Percentiles rank a stretch among this genome's conserved stretches.
Evolutionary conservation across 495 filamentous ascomycete species (phyloP).

Genomic region (Hamigera avellanea): DNA sequence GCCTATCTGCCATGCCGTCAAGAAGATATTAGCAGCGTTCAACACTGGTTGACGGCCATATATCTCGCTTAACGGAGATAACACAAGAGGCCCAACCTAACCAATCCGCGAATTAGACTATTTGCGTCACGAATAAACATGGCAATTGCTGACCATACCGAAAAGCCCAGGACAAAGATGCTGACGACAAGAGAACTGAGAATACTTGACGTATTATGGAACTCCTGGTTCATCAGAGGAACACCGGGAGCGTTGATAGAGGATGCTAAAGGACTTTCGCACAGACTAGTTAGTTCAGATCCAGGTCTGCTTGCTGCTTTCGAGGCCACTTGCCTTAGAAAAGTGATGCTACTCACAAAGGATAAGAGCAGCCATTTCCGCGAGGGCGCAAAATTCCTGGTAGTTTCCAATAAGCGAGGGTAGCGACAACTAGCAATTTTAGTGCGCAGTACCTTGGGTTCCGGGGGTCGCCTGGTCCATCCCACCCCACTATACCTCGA

Average conservation of each 20-base stretch:
- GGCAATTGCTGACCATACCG: not conserved
- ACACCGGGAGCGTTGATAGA: constrained; percentile 1
- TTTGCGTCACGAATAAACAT: no score
- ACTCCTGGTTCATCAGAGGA: constrained; percentile 1
- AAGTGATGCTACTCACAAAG: constrained; percentile 1
- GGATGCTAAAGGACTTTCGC: constrained; percentile 1
- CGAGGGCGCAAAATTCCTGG: not conserved
- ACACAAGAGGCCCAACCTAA: constrained; percentile 36
- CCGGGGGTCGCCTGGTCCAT: constrained; percentile 1
- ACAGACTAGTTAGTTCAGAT: not conserved
- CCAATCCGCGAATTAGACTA: no score
- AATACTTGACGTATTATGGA: constrained; percentile 1
- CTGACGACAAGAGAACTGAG: constrained; percentile 1
- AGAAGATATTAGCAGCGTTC: constrained; percentile 35
- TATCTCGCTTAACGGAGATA: constrained; percentile 46
- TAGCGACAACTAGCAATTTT: not conserved
- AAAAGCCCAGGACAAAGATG: constrained; percentile 2
- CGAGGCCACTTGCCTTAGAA: constrained; percentile 1
- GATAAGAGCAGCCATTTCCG: not conserved
- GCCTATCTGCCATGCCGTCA: constrained; percentile 41
- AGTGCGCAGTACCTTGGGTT: constrained; percentile 1
- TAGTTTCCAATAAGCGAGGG: not conserved
- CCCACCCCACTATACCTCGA: constrained; percentile 1
- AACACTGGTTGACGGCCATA: constrained; percentile 37
- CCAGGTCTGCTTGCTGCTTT: not conserved